phyloP scores from a whole-genome alignment of 2,329 filamentous ascomycete species.

The Pseudodiploospora longispora region DNA sequence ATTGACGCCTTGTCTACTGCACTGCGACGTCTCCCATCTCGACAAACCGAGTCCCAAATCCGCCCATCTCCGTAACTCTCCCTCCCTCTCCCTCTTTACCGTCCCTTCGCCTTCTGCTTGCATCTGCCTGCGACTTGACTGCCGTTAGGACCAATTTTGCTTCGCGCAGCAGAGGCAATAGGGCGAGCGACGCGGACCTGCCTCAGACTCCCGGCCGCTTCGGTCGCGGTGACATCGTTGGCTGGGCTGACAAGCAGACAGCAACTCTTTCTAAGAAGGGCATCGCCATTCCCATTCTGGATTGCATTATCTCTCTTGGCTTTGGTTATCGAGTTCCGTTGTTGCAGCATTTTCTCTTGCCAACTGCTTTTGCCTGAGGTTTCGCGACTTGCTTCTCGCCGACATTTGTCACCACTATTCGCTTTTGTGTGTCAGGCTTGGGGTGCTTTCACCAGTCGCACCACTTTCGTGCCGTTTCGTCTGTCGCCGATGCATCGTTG shows the following conservation, averaged over 20 bases:
- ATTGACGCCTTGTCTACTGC: conserved; percentile 11
- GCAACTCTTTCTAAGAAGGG: no score
- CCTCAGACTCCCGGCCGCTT: conserved; percentile 4
- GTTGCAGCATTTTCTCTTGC: conserved; percentile 2
- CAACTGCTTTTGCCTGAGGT: neutral
- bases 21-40: conserved; percentile 12
- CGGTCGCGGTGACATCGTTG: conserved; percentile 7
- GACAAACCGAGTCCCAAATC: conserved; percentile 4
- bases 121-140: neutral
- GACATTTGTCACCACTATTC: conserved; percentile 15
- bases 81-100: neutral
- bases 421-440: conserved; percentile 3
- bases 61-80: conserved; percentile 8
- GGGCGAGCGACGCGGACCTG: conserved; percentile 3
- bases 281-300: no score
- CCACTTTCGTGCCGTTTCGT: conserved; percentile 9
- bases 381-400: neutral
- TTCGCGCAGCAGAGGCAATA: conserved; percentile 2
- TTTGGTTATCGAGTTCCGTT: conserved; percentile 6
- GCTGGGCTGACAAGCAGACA: neutral
- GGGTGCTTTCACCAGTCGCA: conserved; percentile 10
- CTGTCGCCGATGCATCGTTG: conserved; percentile 20
- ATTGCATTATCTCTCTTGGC: neutral
- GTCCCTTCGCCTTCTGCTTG: neutral
- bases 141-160: neutral